Evolutionary conservation across 371 early-diverging fungal species (phyloP).

Genomic region (Rhizopus sp.): DNA sequence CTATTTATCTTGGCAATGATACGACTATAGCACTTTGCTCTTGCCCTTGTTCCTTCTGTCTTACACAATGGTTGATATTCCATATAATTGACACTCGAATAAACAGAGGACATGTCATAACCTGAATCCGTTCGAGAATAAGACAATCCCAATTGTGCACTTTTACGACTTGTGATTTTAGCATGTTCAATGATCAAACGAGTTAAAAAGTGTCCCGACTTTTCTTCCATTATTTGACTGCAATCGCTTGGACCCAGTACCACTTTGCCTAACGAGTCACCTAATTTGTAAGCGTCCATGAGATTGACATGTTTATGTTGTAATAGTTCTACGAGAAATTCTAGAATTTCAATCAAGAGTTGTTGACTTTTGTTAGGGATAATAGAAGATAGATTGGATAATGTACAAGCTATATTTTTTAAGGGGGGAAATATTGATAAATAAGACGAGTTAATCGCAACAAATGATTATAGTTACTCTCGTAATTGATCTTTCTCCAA

Average conservation of each 20-base stretch:
- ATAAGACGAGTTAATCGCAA: neutral
- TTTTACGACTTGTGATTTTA: conserved; percentile 12
- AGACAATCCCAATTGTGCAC: neutral
- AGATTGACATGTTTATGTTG: conserved; percentile 39
- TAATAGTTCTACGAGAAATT: conserved; percentile 48
- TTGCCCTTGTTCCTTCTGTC: conserved; percentile 36
- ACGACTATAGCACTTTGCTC: conserved; percentile 42
- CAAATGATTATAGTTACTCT: conserved; percentile 31
- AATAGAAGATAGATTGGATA: conserved; percentile 33
- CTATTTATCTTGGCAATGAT: conserved; percentile 24
- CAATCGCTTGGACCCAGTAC: conserved; percentile 49
- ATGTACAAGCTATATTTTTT: conserved; percentile 36
- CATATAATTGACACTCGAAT: conserved; percentile 8
- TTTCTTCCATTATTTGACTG: conserved; percentile 44
- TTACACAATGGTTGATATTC: conserved; percentile 32
- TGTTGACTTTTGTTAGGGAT: conserved; percentile 33
- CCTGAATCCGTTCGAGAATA: conserved; percentile 32
- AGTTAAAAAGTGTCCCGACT: conserved; percentile 48
- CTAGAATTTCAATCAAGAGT: conserved; percentile 42
- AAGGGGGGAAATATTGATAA: neutral
- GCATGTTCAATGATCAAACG: conserved; percentile 51
- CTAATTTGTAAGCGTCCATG: conserved; percentile 45
- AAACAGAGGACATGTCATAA: conserved; percentile 11
- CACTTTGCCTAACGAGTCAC: conserved; percentile 52
- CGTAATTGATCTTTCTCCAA: conserved; percentile 50